Base-by-base conservation (phyloP, 2,329 filamentous ascomycete species). In the Plectosphaerella plurivora region DNA sequence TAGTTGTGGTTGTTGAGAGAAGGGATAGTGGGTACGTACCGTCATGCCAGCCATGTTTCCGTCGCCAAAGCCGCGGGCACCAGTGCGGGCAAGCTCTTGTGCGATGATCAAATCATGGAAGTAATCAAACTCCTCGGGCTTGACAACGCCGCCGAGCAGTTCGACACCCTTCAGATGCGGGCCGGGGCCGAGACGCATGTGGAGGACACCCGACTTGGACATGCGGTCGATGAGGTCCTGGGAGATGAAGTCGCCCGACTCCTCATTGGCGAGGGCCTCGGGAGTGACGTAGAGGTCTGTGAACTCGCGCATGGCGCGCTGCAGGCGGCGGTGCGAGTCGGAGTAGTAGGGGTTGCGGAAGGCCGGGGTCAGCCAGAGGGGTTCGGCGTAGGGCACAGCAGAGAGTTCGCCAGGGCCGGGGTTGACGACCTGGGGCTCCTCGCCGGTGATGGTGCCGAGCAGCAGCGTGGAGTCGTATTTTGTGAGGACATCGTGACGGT, bases 1-100 rank as follows among this genome's bases (percentile, higher is more conserved):
- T 8, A 33, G 28, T 5, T 5, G 28, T 33, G 28, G 11, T 3
- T 8, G 28, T 33, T 12, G 28, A 33, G 28, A 33, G 28, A 33
- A 10, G 8, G 8, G 28, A 8, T 33, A 8, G 28, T 33, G 28
- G 11, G 52, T 82, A 33, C 28, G 28, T 33, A 33, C 28, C 28
- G 86, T 85, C 88, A 95, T 91, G 50, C 91, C 90, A 2, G 89
- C 87, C 81, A 95, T 83, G 70, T 91, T 92, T 4, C 89, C 91
- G 66, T 96, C 91, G 67, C 90, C 85, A 71, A 94, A 96, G 1
- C 90, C 91, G 61, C 89, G 75, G 25, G 87, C 84, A 66, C 87
- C 89, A 7, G 82, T 50, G 33, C 91, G 79, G 1, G 80, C 77
- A 59, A 89, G 72, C 70, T 95, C 91, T 70, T 95, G 90, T 9